phyloP scores from a whole-genome alignment of 352 stramenopile genomes.

The Pythium coloratum region DNA sequence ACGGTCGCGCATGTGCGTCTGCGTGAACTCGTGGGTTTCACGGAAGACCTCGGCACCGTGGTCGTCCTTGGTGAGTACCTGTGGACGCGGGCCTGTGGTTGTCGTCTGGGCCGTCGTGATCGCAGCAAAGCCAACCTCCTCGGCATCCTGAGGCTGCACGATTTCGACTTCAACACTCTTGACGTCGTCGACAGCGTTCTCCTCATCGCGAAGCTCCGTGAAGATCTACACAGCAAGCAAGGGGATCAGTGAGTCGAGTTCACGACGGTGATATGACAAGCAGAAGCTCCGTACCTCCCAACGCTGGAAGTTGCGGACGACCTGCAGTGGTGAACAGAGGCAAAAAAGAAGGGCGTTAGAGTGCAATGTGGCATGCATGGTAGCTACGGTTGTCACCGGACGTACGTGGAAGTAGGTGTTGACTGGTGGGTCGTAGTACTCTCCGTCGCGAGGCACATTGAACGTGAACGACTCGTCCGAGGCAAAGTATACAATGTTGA shows the following conservation, averaged over 20 bases:
- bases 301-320: conserved; percentile 57
- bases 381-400: background rate
- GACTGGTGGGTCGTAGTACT: conserved; percentile 45
- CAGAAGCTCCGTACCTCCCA: conserved; percentile 45
- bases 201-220: conserved; percentile 42
- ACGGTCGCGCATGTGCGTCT: conserved; percentile 61
- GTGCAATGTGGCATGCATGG: background rate
- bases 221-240: conserved; percentile 45
- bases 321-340: conserved; percentile 26
- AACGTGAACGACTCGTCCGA: conserved; percentile 71
- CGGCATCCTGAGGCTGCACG: conserved; percentile 45
- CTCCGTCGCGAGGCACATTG: conserved; percentile 44
- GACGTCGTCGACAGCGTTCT: conserved; percentile 33
- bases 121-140: conserved; percentile 53
- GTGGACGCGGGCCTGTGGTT: conserved; percentile 1
- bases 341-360: conserved; percentile 3
- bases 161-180: conserved; percentile 32
- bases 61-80: conserved; percentile 53
- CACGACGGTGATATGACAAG: background rate
- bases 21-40: conserved; percentile 45
- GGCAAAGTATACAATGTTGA: conserved; percentile 80
- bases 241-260: background rate
- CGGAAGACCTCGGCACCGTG: conserved; percentile 51
- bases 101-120: conserved; percentile 3
- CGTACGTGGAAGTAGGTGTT: conserved; percentile 67